These are phyloP conservation scores for Diaporthe ampelina DNA, from an alignment of 2,329 filamentous ascomycete species.

Conservation along the genomic window DNA sequence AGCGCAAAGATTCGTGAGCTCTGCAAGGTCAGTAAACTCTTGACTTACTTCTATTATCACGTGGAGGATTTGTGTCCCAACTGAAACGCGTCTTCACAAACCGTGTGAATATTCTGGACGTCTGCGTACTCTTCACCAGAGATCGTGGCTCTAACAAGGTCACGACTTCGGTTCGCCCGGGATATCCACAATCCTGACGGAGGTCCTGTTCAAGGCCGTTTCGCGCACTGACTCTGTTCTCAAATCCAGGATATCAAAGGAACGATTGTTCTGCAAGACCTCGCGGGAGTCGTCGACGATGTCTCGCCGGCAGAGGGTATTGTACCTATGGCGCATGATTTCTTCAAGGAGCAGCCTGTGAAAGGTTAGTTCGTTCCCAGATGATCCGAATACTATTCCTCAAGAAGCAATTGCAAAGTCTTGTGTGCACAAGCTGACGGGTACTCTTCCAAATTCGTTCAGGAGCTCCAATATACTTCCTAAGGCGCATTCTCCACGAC, in stretches of 20 bases:
- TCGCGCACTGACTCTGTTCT: neutral
- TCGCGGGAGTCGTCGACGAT: neutral
- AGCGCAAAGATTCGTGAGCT: conserved; percentile 27
- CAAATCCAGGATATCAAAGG: conserved; percentile 1
- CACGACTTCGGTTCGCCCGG: neutral
- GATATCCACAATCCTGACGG: neutral
- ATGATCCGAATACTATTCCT: neutral
- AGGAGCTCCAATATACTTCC: conserved; percentile 45
- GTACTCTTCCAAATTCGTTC: neutral
- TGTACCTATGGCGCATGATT: conserved; percentile 30
- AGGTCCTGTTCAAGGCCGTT: neutral
- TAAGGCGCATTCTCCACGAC: conserved; percentile 44
- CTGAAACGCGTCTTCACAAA: neutral
- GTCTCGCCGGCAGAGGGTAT: conserved; percentile 4
- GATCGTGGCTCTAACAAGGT: neutral
- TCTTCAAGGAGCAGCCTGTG: conserved; percentile 33
- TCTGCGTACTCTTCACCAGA: neutral
- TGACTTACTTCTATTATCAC: neutral
- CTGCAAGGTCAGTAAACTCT: conserved; percentile 4
- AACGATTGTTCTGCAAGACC: conserved; percentile 23
- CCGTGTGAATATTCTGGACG: neutral
- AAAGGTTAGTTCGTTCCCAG: neutral
- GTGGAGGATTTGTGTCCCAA: no score
- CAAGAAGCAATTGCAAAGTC: neutral
- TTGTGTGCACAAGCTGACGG: neutral